Conservation (phyloP, 768 basidiomycete genomes). For the Rhodotorula sphaerocarpa region DNA sequence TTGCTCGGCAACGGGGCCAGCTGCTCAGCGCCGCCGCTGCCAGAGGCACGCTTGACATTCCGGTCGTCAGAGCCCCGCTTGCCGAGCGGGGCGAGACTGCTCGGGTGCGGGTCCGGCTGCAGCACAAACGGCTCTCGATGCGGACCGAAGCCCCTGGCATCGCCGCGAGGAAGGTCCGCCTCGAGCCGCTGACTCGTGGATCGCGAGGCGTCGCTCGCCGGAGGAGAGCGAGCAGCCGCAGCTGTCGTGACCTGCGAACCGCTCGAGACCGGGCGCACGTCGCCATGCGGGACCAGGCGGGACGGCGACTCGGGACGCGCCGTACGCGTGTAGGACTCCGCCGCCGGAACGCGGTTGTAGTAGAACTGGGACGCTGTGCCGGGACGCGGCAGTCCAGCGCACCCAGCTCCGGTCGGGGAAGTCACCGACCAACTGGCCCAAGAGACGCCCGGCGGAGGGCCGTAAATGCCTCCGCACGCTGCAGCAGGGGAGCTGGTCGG, state of each 20-base stretch:
- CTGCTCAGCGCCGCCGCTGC: neutral
- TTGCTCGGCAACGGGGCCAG: no score
- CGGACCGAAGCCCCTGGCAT: neutral
- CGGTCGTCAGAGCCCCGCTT: neutral
- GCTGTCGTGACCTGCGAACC: neutral
- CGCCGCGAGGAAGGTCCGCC: neutral
- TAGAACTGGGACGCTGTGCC: conserved; percentile 6
- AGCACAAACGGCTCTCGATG: neutral
- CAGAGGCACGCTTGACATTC: neutral
- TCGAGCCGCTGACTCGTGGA: neutral
- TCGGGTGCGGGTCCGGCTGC: no score
- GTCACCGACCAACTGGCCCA: no score
- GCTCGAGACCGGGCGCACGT: neutral
- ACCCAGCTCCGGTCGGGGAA: no score
- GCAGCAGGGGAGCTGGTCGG: conserved; percentile 7
- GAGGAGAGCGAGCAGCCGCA: neutral
- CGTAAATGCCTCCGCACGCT: no score
- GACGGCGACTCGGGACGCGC: conserved; percentile 12
- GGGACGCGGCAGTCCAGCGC: no score
- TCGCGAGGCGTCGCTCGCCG: neutral
- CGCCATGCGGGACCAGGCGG: neutral
- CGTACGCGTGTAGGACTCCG: conserved; percentile 20
- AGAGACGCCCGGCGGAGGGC: no score
- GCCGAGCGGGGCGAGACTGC: neutral
- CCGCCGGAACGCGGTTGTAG: conserved; percentile 23